Evolutionary conservation across 1,284 basidiomycete genomes (phyloP), one percentile per base, ranked within the genome.

Genomic region (Austroboletus olivaceoglutinosus): DNA sequence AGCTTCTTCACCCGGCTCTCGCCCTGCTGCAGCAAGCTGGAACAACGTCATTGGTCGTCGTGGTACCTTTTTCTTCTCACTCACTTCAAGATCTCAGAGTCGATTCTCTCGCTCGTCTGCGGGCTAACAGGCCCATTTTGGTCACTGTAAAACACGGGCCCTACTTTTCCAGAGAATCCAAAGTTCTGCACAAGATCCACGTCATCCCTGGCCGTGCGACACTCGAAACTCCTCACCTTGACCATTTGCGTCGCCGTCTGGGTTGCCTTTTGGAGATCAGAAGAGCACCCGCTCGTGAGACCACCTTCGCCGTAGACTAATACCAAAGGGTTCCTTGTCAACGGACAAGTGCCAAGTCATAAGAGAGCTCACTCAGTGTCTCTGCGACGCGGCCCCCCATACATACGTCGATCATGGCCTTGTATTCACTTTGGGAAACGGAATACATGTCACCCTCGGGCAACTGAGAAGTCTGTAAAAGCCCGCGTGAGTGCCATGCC

Each of bases 311-410:
- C 95, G 66, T 92, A 96, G 58, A 97, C 89, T 91, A 57, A 13
- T 7, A 39, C 53, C 55, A 53, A 51, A 45, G 15, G 29, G 38
- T 52, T 16, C n/a, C 4, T 15, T 12, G 25, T 41, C 41, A 27
- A 38, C 50, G 22, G 8, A 45, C 25, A 19, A 27, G 27, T 4
- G n/a, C 7, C 5, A 21, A 43, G 51, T 33, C 46, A 33, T 19
- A 33, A 45, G 46, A 33, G n/a, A 40, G 55, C 83, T 56, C 61
- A 87, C 88, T 85, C 59, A 98, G 70, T 73, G 92, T 92, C 70
- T 98, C 94, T 21, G 94, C 95, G 5, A 93, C 90, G 49, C 95
- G 86, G 19, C 95, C 93, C 30, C 93, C 93, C 80, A 97, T 90
- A 36, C 83, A 85, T 18, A 97, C 93, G 69, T 96, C 94, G 57